These are phyloP conservation scores for Alopecurus myosuroides DNA, from an alignment of 176 grass and related monocot genomes.

Conservation along the genomic window DNA sequence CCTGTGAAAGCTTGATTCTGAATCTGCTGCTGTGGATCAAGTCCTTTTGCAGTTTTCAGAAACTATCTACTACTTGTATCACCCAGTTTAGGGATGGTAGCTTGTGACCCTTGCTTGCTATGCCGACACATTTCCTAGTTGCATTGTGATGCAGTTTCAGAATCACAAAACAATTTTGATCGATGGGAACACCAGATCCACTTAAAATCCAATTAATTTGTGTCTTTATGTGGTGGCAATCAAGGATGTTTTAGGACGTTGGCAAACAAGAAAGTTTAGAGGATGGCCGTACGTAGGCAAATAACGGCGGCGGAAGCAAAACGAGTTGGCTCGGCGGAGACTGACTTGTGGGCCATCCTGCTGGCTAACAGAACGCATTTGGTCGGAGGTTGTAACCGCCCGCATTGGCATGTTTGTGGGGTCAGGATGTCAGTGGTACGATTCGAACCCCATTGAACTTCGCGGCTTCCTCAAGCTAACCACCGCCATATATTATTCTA, in stretches of 20 bases:
- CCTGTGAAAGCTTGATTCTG: neutral
- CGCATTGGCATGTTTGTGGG: neutral
- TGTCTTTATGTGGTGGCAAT: neutral
- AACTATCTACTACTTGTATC: no score
- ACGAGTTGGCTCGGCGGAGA: neutral
- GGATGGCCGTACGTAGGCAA: neutral
- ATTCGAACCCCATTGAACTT: neutral
- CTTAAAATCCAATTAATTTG: neutral
- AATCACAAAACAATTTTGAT: neutral
- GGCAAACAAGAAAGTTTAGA: neutral
- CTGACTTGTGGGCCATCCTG: neutral
- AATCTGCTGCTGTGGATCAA: neutral
- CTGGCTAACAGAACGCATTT: neutral
- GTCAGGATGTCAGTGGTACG: neutral
- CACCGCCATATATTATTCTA: neutral
- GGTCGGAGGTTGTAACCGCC: no score
- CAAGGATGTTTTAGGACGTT: neutral
- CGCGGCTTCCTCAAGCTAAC: neutral
- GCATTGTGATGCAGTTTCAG: neutral
- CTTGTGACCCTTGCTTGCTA: neutral
- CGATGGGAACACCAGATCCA: neutral
- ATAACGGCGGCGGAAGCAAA: neutral
- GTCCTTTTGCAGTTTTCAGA: no score
- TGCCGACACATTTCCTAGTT: neutral
- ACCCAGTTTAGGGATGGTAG: neutral